Base-by-base conservation (phyloP, 805 yeast species). In the Wickerhamiella azyma region DNA sequence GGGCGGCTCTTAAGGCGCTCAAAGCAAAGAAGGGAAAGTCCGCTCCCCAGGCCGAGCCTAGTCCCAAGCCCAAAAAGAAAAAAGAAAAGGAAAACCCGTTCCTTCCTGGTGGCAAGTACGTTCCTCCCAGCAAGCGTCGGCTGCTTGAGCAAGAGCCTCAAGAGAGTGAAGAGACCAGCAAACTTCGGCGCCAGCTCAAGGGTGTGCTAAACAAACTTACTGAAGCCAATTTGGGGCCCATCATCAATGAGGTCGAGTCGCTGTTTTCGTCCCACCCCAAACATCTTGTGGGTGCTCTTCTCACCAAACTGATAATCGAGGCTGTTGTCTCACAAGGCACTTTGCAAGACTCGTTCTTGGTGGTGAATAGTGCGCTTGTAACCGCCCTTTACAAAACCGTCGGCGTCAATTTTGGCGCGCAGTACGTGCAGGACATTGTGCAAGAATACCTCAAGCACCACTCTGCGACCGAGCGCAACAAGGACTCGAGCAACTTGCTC, bases 371-470 rank as follows among this genome's bases (percentile, higher is more conserved):
- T 1, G 79, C 85, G 5, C 68, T 85, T 7, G 74, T 79, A 2
- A 79, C 79, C 18, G 80, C 94, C 0, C 60, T 92, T 19, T 85
- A 82, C 64, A 72, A 82, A 50, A 82, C 83, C 53, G 48, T 60
- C n/a, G 97, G 98, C 17, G 75, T 79, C 33, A 95, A 85, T 51
- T 81, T 85, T 60, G 96, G 95, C 49, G 98, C 96, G 0, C 74
- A 68, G 53, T 80, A 86, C 49, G 69, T 86, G 29, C 98, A 92
- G 59, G 69, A 75, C 0, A 59, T 83, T 46, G 82, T 88, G n/a
- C 94, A 84, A 50, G 70, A 68, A 47, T 76, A 83, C 54, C 78
- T 80, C 32, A 55, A 55, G 36, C 29, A 45, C 38, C 51, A 52
- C 33, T 40, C 47, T 14, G 45, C 52, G 50, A 38, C 50, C 45